Conservation (phyloP, 352 stramenopile genomes). For the Thalassiosira allenii region DNA sequence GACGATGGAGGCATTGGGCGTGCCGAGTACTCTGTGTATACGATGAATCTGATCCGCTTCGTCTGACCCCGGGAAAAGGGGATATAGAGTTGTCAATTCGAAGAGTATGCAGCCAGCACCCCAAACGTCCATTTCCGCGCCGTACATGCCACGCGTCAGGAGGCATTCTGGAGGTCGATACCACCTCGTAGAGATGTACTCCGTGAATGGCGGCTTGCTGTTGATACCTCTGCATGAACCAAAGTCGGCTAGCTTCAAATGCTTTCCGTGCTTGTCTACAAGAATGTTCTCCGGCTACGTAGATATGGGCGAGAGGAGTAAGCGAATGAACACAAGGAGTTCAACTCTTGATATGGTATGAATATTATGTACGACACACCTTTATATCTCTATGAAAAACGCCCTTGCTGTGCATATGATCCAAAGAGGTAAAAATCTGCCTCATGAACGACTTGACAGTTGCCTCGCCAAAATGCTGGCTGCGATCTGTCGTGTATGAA, state of each 20-base stretch:
- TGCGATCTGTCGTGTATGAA: too few relatives aligned
- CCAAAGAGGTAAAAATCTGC: slow-evolving; percentile 93
- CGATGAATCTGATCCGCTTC: slow-evolving; percentile 95
- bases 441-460: slow-evolving; percentile 88
- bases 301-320: not conserved
- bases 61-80: slow-evolving; percentile 93
- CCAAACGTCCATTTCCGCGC: slow-evolving; percentile 96
- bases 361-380: slow-evolving; percentile 17
- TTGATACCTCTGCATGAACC: slow-evolving; percentile 94
- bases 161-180: slow-evolving; percentile 95
- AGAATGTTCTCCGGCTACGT: slow-evolving; percentile 93
- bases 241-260: slow-evolving; percentile 94
- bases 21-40: slow-evolving; percentile 95
- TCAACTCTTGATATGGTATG: too few relatives aligned
- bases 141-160: slow-evolving; percentile 95
- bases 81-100: slow-evolving; percentile 93
- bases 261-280: slow-evolving; percentile 82
- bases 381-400: slow-evolving; percentile 98
- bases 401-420: slow-evolving; percentile 97
- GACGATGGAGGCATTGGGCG: slow-evolving; percentile 88
- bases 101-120: slow-evolving; percentile 95
- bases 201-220: slow-evolving; percentile 95
- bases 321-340: too few relatives aligned
- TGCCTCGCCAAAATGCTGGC: slow-evolving; percentile 56
- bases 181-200: slow-evolving; percentile 97